Evolutionary conservation across 108 stramenopile species (phyloP).

Genomic region (Pseudonitzschia pungens): DNA sequence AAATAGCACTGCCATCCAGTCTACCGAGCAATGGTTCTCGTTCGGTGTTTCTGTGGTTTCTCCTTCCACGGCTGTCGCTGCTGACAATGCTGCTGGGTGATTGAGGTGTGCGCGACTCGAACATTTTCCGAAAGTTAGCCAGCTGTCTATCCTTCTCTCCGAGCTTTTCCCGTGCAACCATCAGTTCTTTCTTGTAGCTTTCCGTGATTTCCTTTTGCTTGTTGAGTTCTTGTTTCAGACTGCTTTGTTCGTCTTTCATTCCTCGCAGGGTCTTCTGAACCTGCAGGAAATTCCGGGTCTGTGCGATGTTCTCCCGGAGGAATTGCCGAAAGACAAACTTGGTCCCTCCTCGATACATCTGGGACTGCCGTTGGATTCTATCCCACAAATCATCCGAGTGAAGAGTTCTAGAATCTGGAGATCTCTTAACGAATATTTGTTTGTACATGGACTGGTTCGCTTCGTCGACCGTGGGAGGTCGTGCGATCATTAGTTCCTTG

Average conservation of each 20-base stretch:
- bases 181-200: conserved; percentile 54
- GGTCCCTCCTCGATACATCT: conserved; percentile 50
- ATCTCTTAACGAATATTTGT: conserved; percentile 11
- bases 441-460: neutral
- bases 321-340: conserved; percentile 77
- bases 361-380: conserved; percentile 36
- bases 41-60: neutral
- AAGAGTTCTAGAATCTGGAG: neutral
- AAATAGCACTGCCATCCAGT: neutral
- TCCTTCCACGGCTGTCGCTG: conserved; percentile 1
- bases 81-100: neutral
- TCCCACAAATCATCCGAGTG: conserved; percentile 26
- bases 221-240: conserved; percentile 50
- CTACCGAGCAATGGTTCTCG: neutral
- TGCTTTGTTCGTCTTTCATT: conserved; percentile 51
- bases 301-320: conserved; percentile 49
- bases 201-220: conserved; percentile 54
- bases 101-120: conserved; percentile 5
- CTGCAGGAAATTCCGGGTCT: conserved; percentile 25
- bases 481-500: conserved; percentile 67
- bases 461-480: conserved; percentile 36
- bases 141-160: conserved; percentile 45
- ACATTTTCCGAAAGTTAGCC: conserved; percentile 35
- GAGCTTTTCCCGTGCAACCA: conserved; percentile 56
- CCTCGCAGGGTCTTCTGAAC: conserved; percentile 41